Base-by-base conservation (phyloP, 2,329 filamentous ascomycete species). In the Fusarium sororula region DNA sequence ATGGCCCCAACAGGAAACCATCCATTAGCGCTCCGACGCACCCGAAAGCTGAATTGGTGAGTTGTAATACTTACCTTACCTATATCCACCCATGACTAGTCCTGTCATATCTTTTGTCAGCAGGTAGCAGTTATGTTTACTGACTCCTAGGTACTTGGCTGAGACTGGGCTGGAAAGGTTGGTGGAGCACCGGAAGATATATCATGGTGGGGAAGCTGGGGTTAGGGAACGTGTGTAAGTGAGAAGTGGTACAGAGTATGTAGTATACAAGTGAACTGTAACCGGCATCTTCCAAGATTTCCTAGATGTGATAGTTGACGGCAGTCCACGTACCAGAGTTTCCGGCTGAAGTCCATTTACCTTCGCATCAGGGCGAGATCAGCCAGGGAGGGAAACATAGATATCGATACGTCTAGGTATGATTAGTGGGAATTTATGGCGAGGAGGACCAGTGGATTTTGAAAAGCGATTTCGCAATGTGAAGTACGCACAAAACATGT, bases 271-370 rank as follows among this genome's bases (percentile, higher is more conserved):
- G 14, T 35, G 15, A n/a, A n/a, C 24, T 50, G 47, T n/a, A 24
- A 24, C 30, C n/a, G 12, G 48, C 30, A 35, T 51, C n/a, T 51
- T 51, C 30, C 48, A 10, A 20, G 22, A 24, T 24, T 24, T 35
- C 22, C 17, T 24, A 35, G 17, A 35, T 24, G 17, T 35, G 17
- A 38, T 28, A 22, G 20, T 38, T 26, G 57, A 75, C 65, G 69
- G 72, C 60, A 48, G 63, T 75, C 66, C 68, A 56, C 50, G 73
- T 69, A 66, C 53, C 63, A 68, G 63, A 60, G 69, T 72, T 72
- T 63, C 61, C 37, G 48, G 45, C 51, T 55, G 47, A 58, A 55
- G 62, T 47, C 30, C 38, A 35, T 37, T 42, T 30, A n/a, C 38
- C 28, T 37, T 42, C 41, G 30, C 48, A 42, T 45, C 39, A 63